Evolutionary conservation across 257 asterid genomes (phyloP).

Genomic region (Nicotiana attenuata): DNA sequence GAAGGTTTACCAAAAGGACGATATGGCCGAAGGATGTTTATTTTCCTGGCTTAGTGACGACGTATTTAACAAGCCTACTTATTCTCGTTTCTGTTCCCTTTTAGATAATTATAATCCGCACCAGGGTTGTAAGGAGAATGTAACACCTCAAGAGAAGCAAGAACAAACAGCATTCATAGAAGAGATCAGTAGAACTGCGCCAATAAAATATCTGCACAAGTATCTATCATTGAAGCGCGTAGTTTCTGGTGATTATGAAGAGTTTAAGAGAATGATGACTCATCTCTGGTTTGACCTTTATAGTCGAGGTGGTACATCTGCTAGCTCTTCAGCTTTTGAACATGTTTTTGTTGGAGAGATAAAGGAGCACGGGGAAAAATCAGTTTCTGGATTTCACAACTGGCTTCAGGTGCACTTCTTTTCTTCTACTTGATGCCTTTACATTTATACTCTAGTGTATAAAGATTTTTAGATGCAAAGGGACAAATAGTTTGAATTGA

Average conservation of each 20-base stretch:
- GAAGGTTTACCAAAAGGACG: slow-evolving; percentile 67
- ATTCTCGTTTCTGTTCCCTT: slow-evolving; percentile 82
- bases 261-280: slow-evolving; percentile 61
- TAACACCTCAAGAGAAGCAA: slow-evolving; percentile 72
- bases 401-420: slow-evolving; percentile 79
- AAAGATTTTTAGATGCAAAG: neutral
- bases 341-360: slow-evolving; percentile 99
- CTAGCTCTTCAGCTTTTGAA: slow-evolving; percentile 92
- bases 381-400: slow-evolving; percentile 91
- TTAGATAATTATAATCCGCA: slow-evolving; percentile 91
- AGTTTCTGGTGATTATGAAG: slow-evolving; percentile 40
- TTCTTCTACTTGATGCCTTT: neutral
- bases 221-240: slow-evolving; percentile 58
- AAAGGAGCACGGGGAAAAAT: slow-evolving; percentile 68
- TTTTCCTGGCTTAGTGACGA: slow-evolving; percentile 78
- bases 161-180: slow-evolving; percentile 83
- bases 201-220: slow-evolving; percentile 73
- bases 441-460: neutral
- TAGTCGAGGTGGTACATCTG: slow-evolving; percentile 80
- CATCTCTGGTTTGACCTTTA: slow-evolving; percentile 84
- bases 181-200: slow-evolving; percentile 93
- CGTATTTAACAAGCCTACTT: slow-evolving; percentile 55
- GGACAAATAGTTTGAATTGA: neutral
- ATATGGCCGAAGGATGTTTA: slow-evolving; percentile 70
- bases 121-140: slow-evolving; percentile 73